Base-by-base conservation (phyloP, 1,284 basidiomycete species). In the Clitocybe nebularis region DNA sequence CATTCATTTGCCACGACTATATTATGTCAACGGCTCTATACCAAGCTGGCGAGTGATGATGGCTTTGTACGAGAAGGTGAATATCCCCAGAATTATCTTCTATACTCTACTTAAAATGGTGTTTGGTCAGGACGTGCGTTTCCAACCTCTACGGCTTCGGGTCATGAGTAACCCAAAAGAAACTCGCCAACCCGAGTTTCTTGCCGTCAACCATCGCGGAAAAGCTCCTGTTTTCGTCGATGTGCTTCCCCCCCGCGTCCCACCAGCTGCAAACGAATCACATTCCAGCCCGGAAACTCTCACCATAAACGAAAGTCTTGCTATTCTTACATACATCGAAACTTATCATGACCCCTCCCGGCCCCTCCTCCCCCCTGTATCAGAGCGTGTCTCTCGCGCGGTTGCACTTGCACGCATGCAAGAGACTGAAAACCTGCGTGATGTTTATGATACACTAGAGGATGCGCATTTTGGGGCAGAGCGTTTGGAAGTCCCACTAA, bases 11-110 rank as follows among this genome's bases (percentile, higher is more conserved):
- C 50, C 57, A 10, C 44, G 43, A 22, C 28, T 56, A 11, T 55
- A 53, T 49, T 57, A 53, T 30, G 54, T 58, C 14, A 59, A 59
- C 24, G 55, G 56, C 14, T 53, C 51, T 4, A 59, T 60, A 19
- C 52, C 56, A 5, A 58, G 53, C 38, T 59, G 56, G 53, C 49
- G 51, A 6, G 54, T 56, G 8, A 47, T 51, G 44, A 56, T 60
- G 48, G 53, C 52, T 1, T 29, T 57, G 38, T 46, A 56, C 40
- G 55, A 56, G 45, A 58, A 58, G 51, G 54, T 54, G 39, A 20
- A 37, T 36, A 21, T 34, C 36, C 24, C 17, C 17, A 9, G 4
- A 6, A n/a, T 21, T 14, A 11, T 37, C 35, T 19, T 20, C n/a
- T n/a, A n/a, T n/a, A n/a, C n/a, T n/a, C n/a, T n/a, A n/a, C n/a